These are phyloP conservation scores for Fomitopsis betulina DNA, from an alignment of 1,284 basidiomycete genomes.

Conservation along the genomic window DNA sequence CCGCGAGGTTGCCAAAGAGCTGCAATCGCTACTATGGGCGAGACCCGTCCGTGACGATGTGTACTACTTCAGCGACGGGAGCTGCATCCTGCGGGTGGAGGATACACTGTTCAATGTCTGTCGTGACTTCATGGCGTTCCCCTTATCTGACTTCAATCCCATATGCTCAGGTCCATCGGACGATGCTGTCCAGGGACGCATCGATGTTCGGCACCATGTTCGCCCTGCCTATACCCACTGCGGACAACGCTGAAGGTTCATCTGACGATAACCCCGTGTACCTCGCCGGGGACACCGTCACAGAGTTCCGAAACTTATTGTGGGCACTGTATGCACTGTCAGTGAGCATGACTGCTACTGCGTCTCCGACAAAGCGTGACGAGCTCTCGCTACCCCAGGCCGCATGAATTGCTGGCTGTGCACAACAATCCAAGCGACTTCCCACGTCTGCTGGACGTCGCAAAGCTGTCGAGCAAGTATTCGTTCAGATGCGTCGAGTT, in stretches of 20 bases:
- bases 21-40: neutral
- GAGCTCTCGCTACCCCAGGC: constrained; percentile 15
- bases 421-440: constrained; percentile 17
- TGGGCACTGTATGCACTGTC: constrained; percentile 39
- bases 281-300: constrained; percentile 51
- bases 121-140: neutral
- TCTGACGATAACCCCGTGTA: constrained; percentile 62
- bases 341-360: neutral
- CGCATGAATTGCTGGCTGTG: constrained; percentile 22
- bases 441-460: constrained; percentile 24
- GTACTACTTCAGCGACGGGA: constrained; percentile 32
- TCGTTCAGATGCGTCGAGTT: constrained; percentile 25
- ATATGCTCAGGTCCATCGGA: constrained; percentile 52
- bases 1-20: constrained; percentile 5
- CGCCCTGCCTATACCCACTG: constrained; percentile 42
- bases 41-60: constrained; percentile 20
- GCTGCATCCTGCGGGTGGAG: constrained; percentile 29
- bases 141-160: neutral
- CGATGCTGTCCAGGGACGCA: constrained; percentile 54
- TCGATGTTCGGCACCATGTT: constrained; percentile 64
- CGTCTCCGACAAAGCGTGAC: neutral
- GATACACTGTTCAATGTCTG: constrained; percentile 33
- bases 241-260: constrained; percentile 42
- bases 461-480: constrained; percentile 30
- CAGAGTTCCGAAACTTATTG: constrained; percentile 61